phyloP scores from a whole-genome alignment of 192 early-diverging fungal species.

The Phycomyces blakesleeanus region DNA sequence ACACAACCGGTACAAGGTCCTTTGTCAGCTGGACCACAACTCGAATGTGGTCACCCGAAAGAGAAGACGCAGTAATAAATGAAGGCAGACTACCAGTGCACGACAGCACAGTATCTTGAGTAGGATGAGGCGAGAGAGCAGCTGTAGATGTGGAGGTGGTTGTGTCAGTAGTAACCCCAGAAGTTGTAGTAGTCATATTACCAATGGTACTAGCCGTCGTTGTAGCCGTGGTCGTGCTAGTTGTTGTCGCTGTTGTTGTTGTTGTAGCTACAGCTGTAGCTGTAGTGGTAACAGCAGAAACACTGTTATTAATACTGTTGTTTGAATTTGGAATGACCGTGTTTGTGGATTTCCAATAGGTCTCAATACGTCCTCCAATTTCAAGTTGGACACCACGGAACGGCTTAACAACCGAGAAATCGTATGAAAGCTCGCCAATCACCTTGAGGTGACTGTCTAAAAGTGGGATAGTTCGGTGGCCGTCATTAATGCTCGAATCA shows the following conservation, averaged over 20 bases:
- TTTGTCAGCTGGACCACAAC: slow-evolving; percentile 86
- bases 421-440: slow-evolving; percentile 86
- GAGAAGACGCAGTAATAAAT: slow-evolving; percentile 79
- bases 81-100: slow-evolving; percentile 45
- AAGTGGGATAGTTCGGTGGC: slow-evolving; percentile 59
- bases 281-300: slow-evolving; percentile 18
- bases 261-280: no score
- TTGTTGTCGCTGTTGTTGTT: no score
- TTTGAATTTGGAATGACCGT: slow-evolving; percentile 45
- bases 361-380: slow-evolving; percentile 95
- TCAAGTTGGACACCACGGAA: slow-evolving; percentile 84
- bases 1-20: slow-evolving; percentile 86
- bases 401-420: slow-evolving; percentile 78
- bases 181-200: no score
- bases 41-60: slow-evolving; percentile 91
- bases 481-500: slow-evolving; percentile 36
- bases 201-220: no score
- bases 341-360: slow-evolving; percentile 98
- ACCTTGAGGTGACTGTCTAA: slow-evolving; percentile 89
- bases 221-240: no score
- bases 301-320: no score
- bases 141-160: slow-evolving; percentile 29
- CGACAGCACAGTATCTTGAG: slow-evolving; percentile 19
- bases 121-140: slow-evolving; percentile 22
- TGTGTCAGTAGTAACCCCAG: slow-evolving; percentile 6